Percentiles rank a stretch among this genome's conserved stretches.
These are phyloP conservation scores for Arabis alpina DNA, from an alignment of 345 rosid genomes.

Conservation along the genomic window DNA sequence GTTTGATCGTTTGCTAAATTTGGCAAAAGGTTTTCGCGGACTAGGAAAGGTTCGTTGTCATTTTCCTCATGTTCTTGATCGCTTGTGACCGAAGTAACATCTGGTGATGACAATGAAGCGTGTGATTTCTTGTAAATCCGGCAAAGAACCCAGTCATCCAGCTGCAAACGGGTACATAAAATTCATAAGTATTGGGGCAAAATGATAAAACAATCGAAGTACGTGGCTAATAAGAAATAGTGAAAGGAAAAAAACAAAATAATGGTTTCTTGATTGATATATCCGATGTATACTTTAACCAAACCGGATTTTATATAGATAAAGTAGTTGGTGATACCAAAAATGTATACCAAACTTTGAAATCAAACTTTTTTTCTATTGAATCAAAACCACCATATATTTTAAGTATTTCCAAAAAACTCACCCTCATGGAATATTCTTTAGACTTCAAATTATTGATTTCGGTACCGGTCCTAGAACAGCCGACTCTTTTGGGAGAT, in stretches of 20 bases:
- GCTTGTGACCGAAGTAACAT: slow-evolving; percentile 43
- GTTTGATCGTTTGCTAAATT: slow-evolving; percentile 38
- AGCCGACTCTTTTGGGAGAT: slow-evolving; percentile 32
- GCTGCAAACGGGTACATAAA: slow-evolving; percentile 44
- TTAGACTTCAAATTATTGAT: slow-evolving; percentile 49
- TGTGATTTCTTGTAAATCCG: slow-evolving; percentile 89
- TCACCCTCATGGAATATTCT: slow-evolving; percentile 93
- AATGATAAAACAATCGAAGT: slow-evolving; percentile 11
- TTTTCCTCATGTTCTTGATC: slow-evolving; percentile 74
- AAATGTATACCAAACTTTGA: neutral
- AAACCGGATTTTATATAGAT: neutral
- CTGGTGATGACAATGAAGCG: slow-evolving; percentile 50
- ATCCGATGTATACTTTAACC: neutral
- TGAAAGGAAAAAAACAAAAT: neutral
- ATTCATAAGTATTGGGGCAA: neutral
- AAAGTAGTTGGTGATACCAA: slow-evolving; percentile 5
- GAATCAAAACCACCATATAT: neutral
- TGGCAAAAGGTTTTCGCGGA: slow-evolving; percentile 42
- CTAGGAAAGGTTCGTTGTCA: slow-evolving; percentile 41
- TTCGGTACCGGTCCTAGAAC: slow-evolving; percentile 32
- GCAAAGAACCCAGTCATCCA: slow-evolving; percentile 99
- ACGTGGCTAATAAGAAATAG: neutral
- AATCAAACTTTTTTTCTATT: neutral
- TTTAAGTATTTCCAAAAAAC: slow-evolving; percentile 2
- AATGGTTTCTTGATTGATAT: neutral